Evolutionary conservation across 306 rosid species (phyloP).

Genomic region (Carpinus fangiana): DNA sequence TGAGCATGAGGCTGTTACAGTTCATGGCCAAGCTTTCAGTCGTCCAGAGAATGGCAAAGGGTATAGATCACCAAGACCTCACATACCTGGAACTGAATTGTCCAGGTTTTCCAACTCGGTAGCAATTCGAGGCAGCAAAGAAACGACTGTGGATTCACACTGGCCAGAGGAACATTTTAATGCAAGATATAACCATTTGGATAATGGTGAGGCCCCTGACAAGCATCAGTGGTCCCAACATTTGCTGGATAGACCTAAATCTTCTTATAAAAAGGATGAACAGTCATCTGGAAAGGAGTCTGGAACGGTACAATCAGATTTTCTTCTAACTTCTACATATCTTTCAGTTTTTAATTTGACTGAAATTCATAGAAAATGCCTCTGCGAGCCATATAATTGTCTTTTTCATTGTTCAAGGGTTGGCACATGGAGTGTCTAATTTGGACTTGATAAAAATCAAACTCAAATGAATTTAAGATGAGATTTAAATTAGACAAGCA

Average conservation of each 20-base stretch:
- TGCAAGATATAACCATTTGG: conserved; percentile 42
- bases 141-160: conserved; percentile 43
- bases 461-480: not conserved
- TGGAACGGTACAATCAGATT: conserved; percentile 45
- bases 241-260: conserved; percentile 43
- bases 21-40: conserved; percentile 23
- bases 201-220: conserved; percentile 38
- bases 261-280: conserved; percentile 48
- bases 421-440: not conserved
- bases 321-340: conserved; percentile 6
- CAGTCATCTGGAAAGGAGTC: conserved; percentile 47
- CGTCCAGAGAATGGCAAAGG: conserved; percentile 37
- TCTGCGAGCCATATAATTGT: not conserved
- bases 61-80: conserved; percentile 50
- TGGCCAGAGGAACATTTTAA: conserved; percentile 58
- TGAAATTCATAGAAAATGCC: not conserved
- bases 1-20: conserved; percentile 33
- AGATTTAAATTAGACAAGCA: conserved; percentile 1
- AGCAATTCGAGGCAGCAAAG: conserved; percentile 42
- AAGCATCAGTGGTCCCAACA: conserved; percentile 48
- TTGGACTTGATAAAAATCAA: not conserved
- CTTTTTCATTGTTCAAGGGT: not conserved
- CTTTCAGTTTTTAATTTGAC: not conserved
- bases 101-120: conserved; percentile 69
- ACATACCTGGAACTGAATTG: conserved; percentile 38